These are phyloP conservation scores for Halenospora varia DNA, from an alignment of 495 filamentous ascomycete genomes.

Conservation along the genomic window DNA sequence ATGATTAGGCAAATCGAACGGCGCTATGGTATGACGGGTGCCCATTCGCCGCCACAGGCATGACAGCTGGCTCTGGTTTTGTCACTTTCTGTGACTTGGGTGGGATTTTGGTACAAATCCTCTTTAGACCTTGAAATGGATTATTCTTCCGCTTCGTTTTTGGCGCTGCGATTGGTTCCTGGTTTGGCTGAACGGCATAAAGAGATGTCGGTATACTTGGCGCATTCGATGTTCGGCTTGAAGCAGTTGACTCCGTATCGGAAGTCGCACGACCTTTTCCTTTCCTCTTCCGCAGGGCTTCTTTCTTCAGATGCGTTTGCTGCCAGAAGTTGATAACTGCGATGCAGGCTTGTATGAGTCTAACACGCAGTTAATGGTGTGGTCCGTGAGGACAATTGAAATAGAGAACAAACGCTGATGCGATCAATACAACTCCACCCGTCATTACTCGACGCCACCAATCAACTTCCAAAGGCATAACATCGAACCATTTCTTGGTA, in stretches of 20 bases:
- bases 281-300: neutral
- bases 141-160: too few relatives aligned
- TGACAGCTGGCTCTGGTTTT: too few relatives aligned
- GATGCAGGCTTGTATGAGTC: neutral
- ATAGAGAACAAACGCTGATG: neutral
- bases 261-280: neutral
- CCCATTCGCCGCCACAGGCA: too few relatives aligned
- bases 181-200: too few relatives aligned
- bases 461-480: neutral
- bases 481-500: neutral
- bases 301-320: neutral
- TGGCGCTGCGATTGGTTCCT: too few relatives aligned
- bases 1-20: too few relatives aligned
- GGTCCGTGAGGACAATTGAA: neutral
- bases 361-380: neutral
- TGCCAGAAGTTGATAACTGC: neutral
- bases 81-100: too few relatives aligned
- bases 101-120: too few relatives aligned
- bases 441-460: neutral
- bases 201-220: too few relatives aligned
- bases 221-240: neutral
- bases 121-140: too few relatives aligned
- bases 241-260: neutral
- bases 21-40: too few relatives aligned
- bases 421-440: neutral